phyloP scores from a whole-genome alignment of 495 filamentous ascomycete genomes.

The Annulohypoxylon bovei region DNA sequence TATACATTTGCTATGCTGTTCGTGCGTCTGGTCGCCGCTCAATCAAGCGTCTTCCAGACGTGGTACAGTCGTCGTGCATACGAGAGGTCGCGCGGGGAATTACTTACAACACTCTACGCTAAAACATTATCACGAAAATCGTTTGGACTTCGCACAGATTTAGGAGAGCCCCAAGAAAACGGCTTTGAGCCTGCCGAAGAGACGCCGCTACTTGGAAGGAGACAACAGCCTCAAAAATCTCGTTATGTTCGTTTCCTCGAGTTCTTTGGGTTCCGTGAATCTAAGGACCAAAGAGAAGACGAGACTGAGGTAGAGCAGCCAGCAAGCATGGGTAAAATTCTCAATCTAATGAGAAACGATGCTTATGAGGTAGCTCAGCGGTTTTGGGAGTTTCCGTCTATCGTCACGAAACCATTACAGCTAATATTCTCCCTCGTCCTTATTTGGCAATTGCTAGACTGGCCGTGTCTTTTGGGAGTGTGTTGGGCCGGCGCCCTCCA shows the following conservation, averaged over 20 bases:
- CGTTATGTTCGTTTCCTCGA: constrained; percentile 34
- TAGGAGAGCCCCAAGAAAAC: constrained; percentile 40
- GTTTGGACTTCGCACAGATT: constrained; percentile 50
- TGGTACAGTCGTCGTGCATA: constrained; percentile 82
- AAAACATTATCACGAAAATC: constrained; percentile 83
- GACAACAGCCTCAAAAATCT: constrained; percentile 23
- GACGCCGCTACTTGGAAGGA: constrained; percentile 35
- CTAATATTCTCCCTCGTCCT: constrained; percentile 72
- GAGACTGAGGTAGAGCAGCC: constrained; percentile 56
- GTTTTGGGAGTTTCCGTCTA: constrained; percentile 80
- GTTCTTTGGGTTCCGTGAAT: constrained; percentile 26
- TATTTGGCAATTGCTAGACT: constrained; percentile 79
- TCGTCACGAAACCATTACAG: constrained; percentile 75
- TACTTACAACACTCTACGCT: constrained; percentile 89
- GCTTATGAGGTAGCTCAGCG: constrained; percentile 83
- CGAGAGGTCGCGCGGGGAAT: constrained; percentile 81
- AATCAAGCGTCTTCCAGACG: constrained; percentile 73
- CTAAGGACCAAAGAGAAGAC: constrained; percentile 5
- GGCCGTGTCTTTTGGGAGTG: constrained; percentile 79
- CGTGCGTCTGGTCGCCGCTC: constrained; percentile 67
- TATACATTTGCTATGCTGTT: constrained; percentile 72
- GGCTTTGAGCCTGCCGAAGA: constrained; percentile 38
- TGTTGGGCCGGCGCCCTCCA: constrained; percentile 72
- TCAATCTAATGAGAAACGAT: constrained; percentile 81
- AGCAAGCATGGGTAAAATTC: constrained; percentile 83